A percentile compares a stretch with the other conserved stretches of the same genome.
phyloP scores from a whole-genome alignment of 345 rosid genomes.

The Atalantia buxifolia region DNA sequence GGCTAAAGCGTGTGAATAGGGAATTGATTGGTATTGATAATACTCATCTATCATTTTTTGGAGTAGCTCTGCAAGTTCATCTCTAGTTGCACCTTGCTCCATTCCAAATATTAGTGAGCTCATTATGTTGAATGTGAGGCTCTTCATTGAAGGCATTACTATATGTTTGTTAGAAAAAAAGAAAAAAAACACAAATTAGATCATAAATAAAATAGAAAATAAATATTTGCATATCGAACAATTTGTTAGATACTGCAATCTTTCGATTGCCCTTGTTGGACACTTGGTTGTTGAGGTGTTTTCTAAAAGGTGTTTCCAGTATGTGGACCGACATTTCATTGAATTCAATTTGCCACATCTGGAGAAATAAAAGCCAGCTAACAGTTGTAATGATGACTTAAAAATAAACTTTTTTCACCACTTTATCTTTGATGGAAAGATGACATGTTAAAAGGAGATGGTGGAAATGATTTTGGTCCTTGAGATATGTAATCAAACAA shows the following conservation, averaged over 20 bases:
- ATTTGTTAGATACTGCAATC: conserved; percentile 23
- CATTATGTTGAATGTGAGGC: conserved; percentile 50
- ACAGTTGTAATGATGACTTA: too few relatives aligned
- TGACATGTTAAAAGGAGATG: too few relatives aligned
- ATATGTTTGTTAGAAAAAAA: background rate
- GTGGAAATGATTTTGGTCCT: too few relatives aligned
- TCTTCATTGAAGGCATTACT: conserved; percentile 53
- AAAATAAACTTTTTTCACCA: too few relatives aligned
- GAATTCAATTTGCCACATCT: too few relatives aligned
- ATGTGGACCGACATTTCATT: too few relatives aligned
- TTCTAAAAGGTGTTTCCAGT: too few relatives aligned
- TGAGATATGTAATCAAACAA: too few relatives aligned
- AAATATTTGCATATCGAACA: too few relatives aligned
- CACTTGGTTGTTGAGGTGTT: too few relatives aligned
- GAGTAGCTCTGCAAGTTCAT: conserved; percentile 24
- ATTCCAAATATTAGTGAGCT: conserved; percentile 45
- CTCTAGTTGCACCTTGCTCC: conserved; percentile 36
- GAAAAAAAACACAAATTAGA: background rate
- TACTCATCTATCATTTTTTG: conserved; percentile 36
- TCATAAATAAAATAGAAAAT: background rate
- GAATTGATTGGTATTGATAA: conserved; percentile 49
- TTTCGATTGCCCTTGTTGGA: conserved; percentile 45
- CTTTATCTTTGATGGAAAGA: too few relatives aligned
- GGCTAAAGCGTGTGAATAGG: conserved; percentile 47
- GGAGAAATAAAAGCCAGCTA: too few relatives aligned